Percentiles rank a stretch among this genome's conserved stretches.
These are phyloP conservation scores for Tolypocladium cylindrosporum DNA, from an alignment of 2,329 filamentous ascomycete species.

Conservation along the genomic window DNA sequence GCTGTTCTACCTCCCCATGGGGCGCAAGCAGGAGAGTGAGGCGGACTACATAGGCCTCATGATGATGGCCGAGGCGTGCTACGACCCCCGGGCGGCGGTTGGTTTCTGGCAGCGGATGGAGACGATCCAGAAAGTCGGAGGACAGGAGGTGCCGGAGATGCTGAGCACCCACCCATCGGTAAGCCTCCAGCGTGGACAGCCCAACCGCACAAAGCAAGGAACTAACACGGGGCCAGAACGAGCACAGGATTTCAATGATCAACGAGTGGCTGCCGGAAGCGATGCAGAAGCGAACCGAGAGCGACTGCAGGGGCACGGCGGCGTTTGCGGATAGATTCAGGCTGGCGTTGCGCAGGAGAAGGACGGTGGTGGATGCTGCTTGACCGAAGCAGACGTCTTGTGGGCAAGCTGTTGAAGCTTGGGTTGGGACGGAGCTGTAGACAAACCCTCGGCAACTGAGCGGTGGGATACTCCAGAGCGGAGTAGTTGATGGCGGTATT, in stretches of 20 bases:
- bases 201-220: neutral
- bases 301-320: slow-evolving; percentile 42
- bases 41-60: slow-evolving; percentile 73
- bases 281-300: slow-evolving; percentile 40
- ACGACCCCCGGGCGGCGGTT: slow-evolving; percentile 57
- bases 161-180: slow-evolving; percentile 68
- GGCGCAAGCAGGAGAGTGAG: slow-evolving; percentile 62
- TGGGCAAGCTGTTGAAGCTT: neutral
- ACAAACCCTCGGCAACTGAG: neutral
- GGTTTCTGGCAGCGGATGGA: slow-evolving; percentile 62
- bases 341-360: slow-evolving; percentile 31
- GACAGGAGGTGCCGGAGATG: slow-evolving; percentile 54
- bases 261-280: slow-evolving; percentile 51
- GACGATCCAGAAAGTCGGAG: slow-evolving; percentile 23
- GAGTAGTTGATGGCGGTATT: neutral
- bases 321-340: slow-evolving; percentile 44
- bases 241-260: slow-evolving; percentile 56
- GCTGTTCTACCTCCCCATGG: slow-evolving; percentile 58
- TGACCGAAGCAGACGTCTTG: neutral
- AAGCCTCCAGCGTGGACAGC: slow-evolving; percentile 16
- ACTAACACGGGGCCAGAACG: slow-evolving; percentile 30
- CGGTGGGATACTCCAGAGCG: neutral
- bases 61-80: slow-evolving; percentile 77
- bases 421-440: neutral
- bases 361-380: slow-evolving; percentile 1